phyloP scores from a whole-genome alignment of 257 asterid species.

The Solanum paucissectum region DNA sequence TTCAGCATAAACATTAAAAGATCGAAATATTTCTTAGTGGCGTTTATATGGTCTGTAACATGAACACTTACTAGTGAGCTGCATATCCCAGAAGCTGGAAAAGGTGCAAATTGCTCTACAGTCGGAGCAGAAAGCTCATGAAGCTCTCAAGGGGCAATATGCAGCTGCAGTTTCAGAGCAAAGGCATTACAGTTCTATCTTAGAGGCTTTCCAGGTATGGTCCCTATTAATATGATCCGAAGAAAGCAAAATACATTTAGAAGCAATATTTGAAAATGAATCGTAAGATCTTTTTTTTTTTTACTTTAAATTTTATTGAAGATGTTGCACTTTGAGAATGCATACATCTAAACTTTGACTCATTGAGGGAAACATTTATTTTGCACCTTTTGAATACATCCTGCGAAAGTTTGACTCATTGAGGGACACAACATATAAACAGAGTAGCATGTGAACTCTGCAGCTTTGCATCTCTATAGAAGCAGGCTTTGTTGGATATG shows the following conservation, averaged over 20 bases:
- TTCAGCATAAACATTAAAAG: neutral
- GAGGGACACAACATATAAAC: neutral
- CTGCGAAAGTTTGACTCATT: neutral
- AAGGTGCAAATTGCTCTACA: slow-evolving; percentile 36
- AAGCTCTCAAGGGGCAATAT: slow-evolving; percentile 37
- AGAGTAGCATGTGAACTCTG: neutral
- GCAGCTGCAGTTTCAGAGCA: slow-evolving; percentile 49
- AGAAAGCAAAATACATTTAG: neutral
- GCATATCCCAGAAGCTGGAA: slow-evolving; percentile 43
- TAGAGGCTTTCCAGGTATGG: slow-evolving; percentile 58
- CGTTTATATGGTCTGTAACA: neutral
- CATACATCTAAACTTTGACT: neutral
- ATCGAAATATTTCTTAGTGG: neutral
- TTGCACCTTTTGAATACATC: neutral
- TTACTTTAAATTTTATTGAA: neutral
- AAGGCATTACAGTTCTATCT: slow-evolving; percentile 44
- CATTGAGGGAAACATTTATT: neutral
- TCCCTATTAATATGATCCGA: neutral
- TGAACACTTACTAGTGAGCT: neutral
- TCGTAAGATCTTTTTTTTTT: neutral
- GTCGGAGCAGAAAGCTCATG: slow-evolving; percentile 34
- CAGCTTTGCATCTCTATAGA: neutral
- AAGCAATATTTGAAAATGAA: neutral
- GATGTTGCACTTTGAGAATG: neutral
- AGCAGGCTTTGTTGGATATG: neutral